Evolutionary conservation across 345 rosid genomes (phyloP).

Genomic region (Gossypium rotundifolium): DNA sequence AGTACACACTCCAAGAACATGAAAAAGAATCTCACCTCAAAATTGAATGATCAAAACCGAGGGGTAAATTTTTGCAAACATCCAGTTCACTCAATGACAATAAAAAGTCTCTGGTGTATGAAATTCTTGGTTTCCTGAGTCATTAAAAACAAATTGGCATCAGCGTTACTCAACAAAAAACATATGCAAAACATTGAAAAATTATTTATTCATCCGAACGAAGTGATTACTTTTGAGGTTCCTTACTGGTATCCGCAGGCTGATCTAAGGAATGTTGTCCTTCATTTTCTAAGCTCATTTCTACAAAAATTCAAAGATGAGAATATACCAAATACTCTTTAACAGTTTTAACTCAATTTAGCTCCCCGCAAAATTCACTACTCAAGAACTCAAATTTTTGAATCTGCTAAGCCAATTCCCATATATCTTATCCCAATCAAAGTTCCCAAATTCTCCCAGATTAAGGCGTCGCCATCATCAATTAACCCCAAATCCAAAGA

Average conservation of each 20-base stretch:
- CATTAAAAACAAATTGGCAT: slow-evolving; percentile 13
- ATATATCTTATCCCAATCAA: background rate
- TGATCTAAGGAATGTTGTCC: slow-evolving; percentile 35
- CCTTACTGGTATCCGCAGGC: slow-evolving; percentile 28
- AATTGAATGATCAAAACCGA: slow-evolving; percentile 50
- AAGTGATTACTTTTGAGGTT: slow-evolving; percentile 34
- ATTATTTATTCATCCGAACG: background rate
- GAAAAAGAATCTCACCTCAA: slow-evolving; percentile 38
- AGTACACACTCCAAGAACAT: background rate
- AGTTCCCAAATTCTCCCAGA: background rate
- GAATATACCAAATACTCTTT: background rate
- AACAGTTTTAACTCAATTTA: background rate
- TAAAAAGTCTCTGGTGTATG: slow-evolving; percentile 64
- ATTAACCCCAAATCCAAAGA: slow-evolving; percentile 8
- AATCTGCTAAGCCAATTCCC: slow-evolving; percentile 1
- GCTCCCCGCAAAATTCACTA: slow-evolving; percentile 1
- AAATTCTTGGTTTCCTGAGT: slow-evolving; percentile 52
- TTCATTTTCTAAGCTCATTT: slow-evolving; percentile 62
- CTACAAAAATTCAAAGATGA: slow-evolving; percentile 17
- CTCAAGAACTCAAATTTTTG: slow-evolving; percentile 9
- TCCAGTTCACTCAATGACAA: slow-evolving; percentile 67
- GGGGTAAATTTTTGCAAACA: slow-evolving; percentile 64
- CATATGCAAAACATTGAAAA: background rate
- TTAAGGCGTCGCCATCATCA: slow-evolving; percentile 12
- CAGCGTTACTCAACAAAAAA: background rate